Evolutionary conservation across 352 stramenopile genomes (phyloP).

Genomic region (Phytophthora pluvialis): DNA sequence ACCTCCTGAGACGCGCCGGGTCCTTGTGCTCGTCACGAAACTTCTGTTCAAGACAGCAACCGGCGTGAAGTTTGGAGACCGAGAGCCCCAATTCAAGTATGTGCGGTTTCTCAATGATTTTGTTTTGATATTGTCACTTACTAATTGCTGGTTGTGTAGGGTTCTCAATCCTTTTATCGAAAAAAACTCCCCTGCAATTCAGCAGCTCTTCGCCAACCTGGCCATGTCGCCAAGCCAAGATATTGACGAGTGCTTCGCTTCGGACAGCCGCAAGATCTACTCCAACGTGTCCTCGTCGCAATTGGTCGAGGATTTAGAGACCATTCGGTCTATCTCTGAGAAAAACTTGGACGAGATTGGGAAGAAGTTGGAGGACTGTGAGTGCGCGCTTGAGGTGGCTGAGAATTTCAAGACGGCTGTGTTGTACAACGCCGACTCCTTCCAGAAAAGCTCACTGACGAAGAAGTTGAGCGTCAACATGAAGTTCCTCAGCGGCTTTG

Average conservation of each 20-base stretch:
- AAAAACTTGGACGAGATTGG: conserved; percentile 83
- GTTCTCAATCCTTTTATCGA: conserved; percentile 90
- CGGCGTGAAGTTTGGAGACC: conserved; percentile 85
- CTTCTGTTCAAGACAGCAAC: conserved; percentile 91
- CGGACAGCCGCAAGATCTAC: conserved; percentile 79
- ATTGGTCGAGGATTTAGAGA: conserved; percentile 59
- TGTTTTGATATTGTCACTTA: conserved; percentile 2
- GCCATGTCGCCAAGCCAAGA: conserved; percentile 64
- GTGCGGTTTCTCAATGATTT: conserved; percentile 7
- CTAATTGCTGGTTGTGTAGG: conserved; percentile 33
- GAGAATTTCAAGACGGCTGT: conserved; percentile 66
- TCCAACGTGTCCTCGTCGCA: conserved; percentile 61
- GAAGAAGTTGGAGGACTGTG: conserved; percentile 57
- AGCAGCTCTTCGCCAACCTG: conserved; percentile 79
- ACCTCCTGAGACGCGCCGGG: conserved; percentile 67
- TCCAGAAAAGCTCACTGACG: conserved; percentile 56
- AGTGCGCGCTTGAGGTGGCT: conserved; percentile 45
- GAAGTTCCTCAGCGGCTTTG: conserved; percentile 76
- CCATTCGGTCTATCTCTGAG: conserved; percentile 68
- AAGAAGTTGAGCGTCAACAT: conserved; percentile 84
- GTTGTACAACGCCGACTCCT: conserved; percentile 40
- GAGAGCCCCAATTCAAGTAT: conserved; percentile 84
- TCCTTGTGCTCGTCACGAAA: conserved; percentile 89
- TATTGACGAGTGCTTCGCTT: conserved; percentile 80
- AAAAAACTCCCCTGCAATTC: conserved; percentile 77